phyloP scores from a whole-genome alignment of 176 grass and related monocot species.

The Canna indica region DNA sequence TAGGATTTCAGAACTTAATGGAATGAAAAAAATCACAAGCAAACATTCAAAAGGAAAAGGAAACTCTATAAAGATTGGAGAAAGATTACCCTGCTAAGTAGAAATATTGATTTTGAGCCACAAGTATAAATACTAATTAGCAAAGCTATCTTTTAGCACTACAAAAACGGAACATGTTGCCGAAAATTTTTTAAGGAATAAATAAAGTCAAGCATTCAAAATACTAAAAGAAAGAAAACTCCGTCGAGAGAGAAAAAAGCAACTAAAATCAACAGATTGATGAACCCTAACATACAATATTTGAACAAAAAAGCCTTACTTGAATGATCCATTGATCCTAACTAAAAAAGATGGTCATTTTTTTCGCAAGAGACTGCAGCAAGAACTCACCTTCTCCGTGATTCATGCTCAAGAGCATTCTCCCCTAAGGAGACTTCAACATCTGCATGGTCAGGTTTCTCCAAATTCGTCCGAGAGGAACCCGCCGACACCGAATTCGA shows the following conservation, averaged over 20 bases:
- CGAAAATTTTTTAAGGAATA: not conserved
- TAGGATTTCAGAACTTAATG: too few species aligned
- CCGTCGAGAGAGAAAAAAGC: too few species aligned
- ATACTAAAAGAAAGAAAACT: not conserved
- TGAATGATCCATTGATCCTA: not conserved
- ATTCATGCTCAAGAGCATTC: conserved; percentile 3
- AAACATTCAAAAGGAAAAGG: too few species aligned
- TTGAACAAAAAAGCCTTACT: not conserved
- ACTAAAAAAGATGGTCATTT: not conserved
- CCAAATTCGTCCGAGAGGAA: not conserved
- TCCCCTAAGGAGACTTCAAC: conserved; percentile 14
- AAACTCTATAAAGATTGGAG: too few species aligned
- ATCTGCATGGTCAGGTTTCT: not conserved
- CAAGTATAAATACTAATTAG: too few species aligned
- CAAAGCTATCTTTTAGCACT: too few species aligned
- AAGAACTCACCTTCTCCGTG: conserved; percentile 17
- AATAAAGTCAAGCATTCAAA: not conserved
- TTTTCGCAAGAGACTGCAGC: not conserved
- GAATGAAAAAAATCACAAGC: not conserved
- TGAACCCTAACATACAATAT: not conserved
- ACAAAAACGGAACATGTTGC: too few species aligned
- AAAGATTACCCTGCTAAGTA: too few species aligned
- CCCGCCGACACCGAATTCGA: not conserved
- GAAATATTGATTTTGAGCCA: too few species aligned
- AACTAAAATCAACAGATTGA: not conserved